These are phyloP conservation scores for Saksenaea vasiformis DNA, from an alignment of 371 early-diverging fungal species.

Conservation along the genomic window DNA sequence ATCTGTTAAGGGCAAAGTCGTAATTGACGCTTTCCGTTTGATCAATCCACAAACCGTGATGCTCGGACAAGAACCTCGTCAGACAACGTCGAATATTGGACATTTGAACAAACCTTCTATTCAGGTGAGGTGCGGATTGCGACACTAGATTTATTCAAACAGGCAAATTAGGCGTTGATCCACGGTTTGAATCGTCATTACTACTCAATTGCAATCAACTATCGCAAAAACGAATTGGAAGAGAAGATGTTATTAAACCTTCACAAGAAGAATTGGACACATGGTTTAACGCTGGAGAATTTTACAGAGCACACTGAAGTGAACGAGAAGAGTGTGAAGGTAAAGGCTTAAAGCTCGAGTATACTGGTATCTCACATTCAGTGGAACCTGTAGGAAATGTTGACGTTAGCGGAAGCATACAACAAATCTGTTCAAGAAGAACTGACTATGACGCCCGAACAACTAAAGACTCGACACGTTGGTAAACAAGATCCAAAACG, in stretches of 20 bases:
- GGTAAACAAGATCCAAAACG: constrained; percentile 99
- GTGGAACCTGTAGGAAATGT: constrained; percentile 64
- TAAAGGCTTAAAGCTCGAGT: constrained; percentile 18
- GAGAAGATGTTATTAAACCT: constrained; percentile 99
- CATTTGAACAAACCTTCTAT: constrained; percentile 98
- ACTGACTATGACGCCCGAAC: constrained; percentile 89
- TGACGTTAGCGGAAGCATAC: constrained; percentile 87
- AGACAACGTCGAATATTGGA: constrained; percentile 99
- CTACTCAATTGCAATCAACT: constrained; percentile 99
- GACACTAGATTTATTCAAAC: constrained; percentile 36
- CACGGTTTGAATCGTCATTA: constrained; percentile 99
- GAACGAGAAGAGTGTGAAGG: constrained; percentile 87
- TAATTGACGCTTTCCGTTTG: constrained; percentile 99
- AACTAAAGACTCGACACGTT: constrained; percentile 95
- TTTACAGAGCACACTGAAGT: constrained; percentile 78
- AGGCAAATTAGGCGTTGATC: constrained; percentile 79
- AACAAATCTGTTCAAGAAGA: constrained; percentile 97
- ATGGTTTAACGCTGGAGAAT: constrained; percentile 90
- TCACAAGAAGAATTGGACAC: constrained; percentile 99
- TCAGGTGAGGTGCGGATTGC: constrained; percentile 62
- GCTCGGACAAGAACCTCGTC: constrained; percentile 97
- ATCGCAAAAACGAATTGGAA: constrained; percentile 98
- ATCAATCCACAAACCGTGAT: constrained; percentile 92
- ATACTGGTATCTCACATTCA: not conserved
- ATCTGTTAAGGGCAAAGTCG: constrained; percentile 99